Conservation (phyloP, 768 basidiomycete genomes). For the Infundibulicybe gibba region DNA sequence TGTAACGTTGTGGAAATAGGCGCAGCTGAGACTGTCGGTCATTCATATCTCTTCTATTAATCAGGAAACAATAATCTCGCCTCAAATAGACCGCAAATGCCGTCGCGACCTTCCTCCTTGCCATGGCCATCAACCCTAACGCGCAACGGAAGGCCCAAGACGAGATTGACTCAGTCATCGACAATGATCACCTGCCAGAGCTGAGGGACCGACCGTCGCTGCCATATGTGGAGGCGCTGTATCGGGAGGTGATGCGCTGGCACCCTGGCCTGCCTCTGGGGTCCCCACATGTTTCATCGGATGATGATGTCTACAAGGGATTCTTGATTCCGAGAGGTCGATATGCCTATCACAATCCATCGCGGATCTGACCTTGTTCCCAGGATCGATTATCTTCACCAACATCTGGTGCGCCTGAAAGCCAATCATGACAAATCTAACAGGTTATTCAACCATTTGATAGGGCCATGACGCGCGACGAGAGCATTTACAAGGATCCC, state of each 20-base stretch:
- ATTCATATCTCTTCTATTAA: neutral
- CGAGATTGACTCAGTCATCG: neutral
- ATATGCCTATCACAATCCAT: neutral
- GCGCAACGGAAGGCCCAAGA: neutral
- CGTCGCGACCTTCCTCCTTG: neutral
- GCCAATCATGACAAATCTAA: no score
- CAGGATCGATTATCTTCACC: constrained; percentile 14
- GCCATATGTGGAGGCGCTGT: neutral
- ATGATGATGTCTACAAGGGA: constrained; percentile 14
- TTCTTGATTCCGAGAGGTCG: constrained; percentile 12
- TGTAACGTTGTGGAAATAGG: no score
- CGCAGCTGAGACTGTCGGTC: neutral
- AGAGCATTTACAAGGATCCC: constrained; percentile 43
- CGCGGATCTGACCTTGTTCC: neutral
- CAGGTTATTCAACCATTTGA: neutral
- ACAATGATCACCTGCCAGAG: constrained; percentile 1
- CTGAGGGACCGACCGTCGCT: neutral
- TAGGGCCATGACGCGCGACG: constrained; percentile 49
- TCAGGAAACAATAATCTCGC: neutral
- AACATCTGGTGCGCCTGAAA: constrained; percentile 15
- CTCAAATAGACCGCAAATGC: neutral
- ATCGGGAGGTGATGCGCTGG: constrained; percentile 24
- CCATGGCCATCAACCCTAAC: neutral
- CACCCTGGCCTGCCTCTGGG: constrained; percentile 25
- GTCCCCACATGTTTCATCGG: constrained; percentile 9